Evolutionary conservation across 352 stramenopile species (phyloP), one percentile per base, ranked within the genome.

Genomic region (Globisporangium echinulatum): DNA sequence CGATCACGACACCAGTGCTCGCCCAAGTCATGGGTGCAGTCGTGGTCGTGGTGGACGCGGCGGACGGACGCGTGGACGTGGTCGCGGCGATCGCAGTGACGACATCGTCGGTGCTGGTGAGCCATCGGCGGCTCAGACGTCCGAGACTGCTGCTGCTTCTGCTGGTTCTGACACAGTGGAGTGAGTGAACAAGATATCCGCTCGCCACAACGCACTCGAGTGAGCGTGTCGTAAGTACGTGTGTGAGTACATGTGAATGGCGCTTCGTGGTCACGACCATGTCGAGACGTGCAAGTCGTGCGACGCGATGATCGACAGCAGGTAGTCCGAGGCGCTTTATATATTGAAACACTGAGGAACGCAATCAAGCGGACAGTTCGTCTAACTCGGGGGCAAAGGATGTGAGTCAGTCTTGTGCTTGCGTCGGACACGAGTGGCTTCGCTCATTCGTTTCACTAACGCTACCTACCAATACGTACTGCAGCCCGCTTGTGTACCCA

Each of bases 11-110:
- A 11, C 7, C 40, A 13, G 4, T 46, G 40, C 40, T 6, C 43
- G 17, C 17, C 17, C 17, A 19, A 19, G 52, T 46, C 13, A 43
- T 10, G 25, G 56, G 37, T 52, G 43, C 33, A 54, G 54, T 25
- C 62, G 55, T 5, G 49, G 52, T 36, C 70, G 17, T 19, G 17
- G 74, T 53, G 70, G 68, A 40, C 62, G 72, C 59, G 69, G 70
- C 14, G 65, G 72, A 54, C 56, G 46, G 13, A 50, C 7, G 4
- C 46, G 64, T 51, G 64, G 71, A 58, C 65, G 74, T 63, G 68
- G 49, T 13, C 58, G 63, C 38, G 52, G 63, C 19, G 37, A 62
- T 37, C 47, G 25, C 7, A 43, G 39, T 7, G 38, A 59, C 19
- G 17, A 0, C 17, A 19, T 19, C 17, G 17, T 19, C 17, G 17